Base-by-base conservation (phyloP, 2,329 filamentous ascomycete genomes). In the Pseudogymnoascus sp. region DNA sequence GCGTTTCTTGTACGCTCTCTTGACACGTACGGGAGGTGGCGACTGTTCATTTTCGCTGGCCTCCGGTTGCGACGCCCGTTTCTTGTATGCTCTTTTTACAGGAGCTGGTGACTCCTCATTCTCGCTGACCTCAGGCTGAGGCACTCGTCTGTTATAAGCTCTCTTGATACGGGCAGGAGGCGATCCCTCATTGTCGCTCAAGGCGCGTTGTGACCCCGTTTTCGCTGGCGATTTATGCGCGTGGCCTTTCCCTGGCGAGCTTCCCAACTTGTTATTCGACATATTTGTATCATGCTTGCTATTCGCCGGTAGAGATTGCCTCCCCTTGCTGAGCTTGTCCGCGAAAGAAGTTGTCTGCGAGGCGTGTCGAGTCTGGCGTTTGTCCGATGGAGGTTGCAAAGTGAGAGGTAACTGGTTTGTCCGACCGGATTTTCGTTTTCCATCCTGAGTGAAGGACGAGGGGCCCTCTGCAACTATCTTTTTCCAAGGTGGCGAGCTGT, bases 401-500 rank as follows among this genome's bases (percentile, higher is more conserved):
- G 86, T 83, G 31, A 82, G 65, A 16, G 83, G 83, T 12, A 85
- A 70, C 28, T 67, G 66, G 70, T 88, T 88, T 69, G 85, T 84
- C 65, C 86, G 82, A 41, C 85, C 85, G 21, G 86, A 89, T 70
- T 86, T 88, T 64, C 86, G 82, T 66, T 82, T 82, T 59, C 90
- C 91, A 83, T 82, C 89, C 77, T 82, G 84, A 52, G 89, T 83
- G 73, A 96, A 93, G 0, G 90, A 89, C 3, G 93, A 95, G 21
- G 95, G 95, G 0, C 95, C 95, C 28, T 96, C 90, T 41, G 89
- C 91, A 64, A 83, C 83, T 66, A 90, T 83, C 71, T 86, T 90
- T 79, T 95, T 97, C 95, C 95, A 99, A 21, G 95, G 95, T 67
- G 95, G 95, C 66, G 93, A 97, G 64, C 83, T 81, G 61, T 79